A percentile compares a stretch with the other conserved stretches of the same genome.
Conservation (phyloP, 2,329 filamentous ascomycete species). For the Hyphodiscus sp. region DNA sequence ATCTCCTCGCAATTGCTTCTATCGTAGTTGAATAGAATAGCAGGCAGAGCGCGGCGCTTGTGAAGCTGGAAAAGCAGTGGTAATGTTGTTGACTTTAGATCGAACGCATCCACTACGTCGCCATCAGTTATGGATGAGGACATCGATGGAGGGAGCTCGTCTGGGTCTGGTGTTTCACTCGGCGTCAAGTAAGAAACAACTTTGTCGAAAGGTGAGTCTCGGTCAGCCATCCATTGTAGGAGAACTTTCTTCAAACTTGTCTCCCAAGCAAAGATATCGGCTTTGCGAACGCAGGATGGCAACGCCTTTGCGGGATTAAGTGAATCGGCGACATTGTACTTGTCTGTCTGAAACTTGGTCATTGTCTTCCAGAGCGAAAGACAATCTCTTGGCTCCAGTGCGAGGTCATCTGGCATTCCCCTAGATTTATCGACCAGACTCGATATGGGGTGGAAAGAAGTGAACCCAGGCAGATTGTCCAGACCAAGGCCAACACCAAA, state of each 20-base stretch:
- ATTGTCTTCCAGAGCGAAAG: constrained; percentile 59
- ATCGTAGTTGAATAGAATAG: constrained; percentile 74
- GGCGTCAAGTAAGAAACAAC: constrained; percentile 41
- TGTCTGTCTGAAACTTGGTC: constrained; percentile 46
- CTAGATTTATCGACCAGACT: constrained; percentile 54
- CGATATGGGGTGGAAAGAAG: constrained; percentile 55
- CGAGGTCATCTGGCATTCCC: constrained; percentile 61
- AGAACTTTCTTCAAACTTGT: constrained; percentile 51
- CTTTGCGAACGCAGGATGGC: constrained; percentile 52
- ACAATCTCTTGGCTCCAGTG: constrained; percentile 66
- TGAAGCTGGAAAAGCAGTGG: constrained; percentile 56
- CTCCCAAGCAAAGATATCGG: constrained; percentile 62
- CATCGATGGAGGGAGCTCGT: constrained; percentile 4
- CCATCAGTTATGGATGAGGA: constrained; percentile 13
- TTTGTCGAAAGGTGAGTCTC: constrained; percentile 35
- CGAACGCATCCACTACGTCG: constrained; percentile 22
- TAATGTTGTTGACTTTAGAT: constrained; percentile 42
- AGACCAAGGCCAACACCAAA: constrained; percentile 36
- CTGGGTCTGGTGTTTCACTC: constrained; percentile 3
- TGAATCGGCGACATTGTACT: constrained; percentile 42
- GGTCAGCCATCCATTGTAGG: constrained; percentile 51
- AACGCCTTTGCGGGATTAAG: constrained; percentile 45
- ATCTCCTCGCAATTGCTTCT: constrained; percentile 57
- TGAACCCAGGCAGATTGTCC: constrained; percentile 31
- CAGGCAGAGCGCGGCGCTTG: constrained; percentile 59